Conservation (phyloP, 495 filamentous ascomycete genomes). For the Cryomyces minteri region DNA sequence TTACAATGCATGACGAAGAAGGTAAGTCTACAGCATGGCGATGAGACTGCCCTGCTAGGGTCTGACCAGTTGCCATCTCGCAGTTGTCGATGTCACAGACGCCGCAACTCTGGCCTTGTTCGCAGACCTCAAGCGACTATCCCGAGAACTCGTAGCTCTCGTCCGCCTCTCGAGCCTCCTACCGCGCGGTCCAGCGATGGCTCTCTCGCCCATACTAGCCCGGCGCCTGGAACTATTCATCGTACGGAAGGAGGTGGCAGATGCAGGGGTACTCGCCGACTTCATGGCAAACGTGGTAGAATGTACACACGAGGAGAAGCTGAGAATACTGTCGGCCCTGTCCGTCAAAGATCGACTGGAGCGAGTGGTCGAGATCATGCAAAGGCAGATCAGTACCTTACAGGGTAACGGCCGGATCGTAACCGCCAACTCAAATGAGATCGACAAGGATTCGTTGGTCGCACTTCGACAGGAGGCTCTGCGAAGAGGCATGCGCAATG, state of each 20-base stretch:
- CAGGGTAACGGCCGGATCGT: constrained; percentile 71
- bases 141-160: constrained; percentile 63
- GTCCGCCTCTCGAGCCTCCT: constrained; percentile 61
- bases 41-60: neutral
- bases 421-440: constrained; percentile 35
- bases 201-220: constrained; percentile 65
- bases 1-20: constrained; percentile 42
- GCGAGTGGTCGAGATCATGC: constrained; percentile 62
- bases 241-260: constrained; percentile 47
- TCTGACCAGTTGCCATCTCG: neutral
- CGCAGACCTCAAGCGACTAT: constrained; percentile 59
- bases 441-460: constrained; percentile 29
- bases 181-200: constrained; percentile 35
- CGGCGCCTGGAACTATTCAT: constrained; percentile 76
- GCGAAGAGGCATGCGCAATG: constrained; percentile 27
- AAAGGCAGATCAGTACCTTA: constrained; percentile 57
- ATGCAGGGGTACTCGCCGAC: constrained; percentile 81
- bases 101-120: constrained; percentile 51
- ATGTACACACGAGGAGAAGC: constrained; percentile 69
- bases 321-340: constrained; percentile 60
- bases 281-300: constrained; percentile 89
- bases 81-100: constrained; percentile 24
- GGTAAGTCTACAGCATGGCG: constrained; percentile 20
- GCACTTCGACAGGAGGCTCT: constrained; percentile 33
- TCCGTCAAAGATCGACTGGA: constrained; percentile 61